Evolutionary conservation across 306 rosid genomes (phyloP), one percentile per base, ranked within the genome.

Genomic region (Hippophae rhamnoides): DNA sequence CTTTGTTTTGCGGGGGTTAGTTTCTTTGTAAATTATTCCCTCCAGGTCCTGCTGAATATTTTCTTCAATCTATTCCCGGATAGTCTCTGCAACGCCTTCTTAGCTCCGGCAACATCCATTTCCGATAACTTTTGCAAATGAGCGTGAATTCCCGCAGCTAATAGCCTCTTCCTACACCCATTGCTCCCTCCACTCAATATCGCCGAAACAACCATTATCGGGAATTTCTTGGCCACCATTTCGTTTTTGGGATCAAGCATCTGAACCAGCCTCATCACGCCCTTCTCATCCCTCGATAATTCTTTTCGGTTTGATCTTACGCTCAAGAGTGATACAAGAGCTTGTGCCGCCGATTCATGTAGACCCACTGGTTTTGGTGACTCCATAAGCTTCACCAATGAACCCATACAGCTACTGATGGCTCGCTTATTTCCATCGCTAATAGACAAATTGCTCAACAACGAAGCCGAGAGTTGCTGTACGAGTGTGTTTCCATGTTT

Each of bases 361-460:
- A 77, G 54, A 13, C 86, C 86, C 43, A 54, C 78, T 42, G 82
- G 86, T 52, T 81, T 81, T 12, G 86, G 86, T 31, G 69, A 69
- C 71, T 81, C 80, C 86, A 81, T 74, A 41, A 81, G 76, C 82
- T 77, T 81, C 25, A 81, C 74, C 61, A 81, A 44, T 10, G 86
- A 71, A 7, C 69, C 76, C 86, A 77, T 74, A 54, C 80, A 77
- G 52, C 76, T 56, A 7, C 73, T 57, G n/a, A 81, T 74, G 14
- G 82, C 86, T 59, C 86, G 77, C 65, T 81, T 81, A 51, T 76
- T 81, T 9, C 86, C 86, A 7, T 81, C 86, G 61, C 80, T 77
- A 12, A 81, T 56, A 2, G 71, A 62, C 25, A 81, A 51, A 9
- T 7, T 58, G 5, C 66, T 62, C 2, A 81, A 62, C 63, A 81